Evolutionary conservation across 1,284 basidiomycete species (phyloP), one percentile per base, ranked within the genome.

Genomic region (Moesziomyces parantarcticus): DNA sequence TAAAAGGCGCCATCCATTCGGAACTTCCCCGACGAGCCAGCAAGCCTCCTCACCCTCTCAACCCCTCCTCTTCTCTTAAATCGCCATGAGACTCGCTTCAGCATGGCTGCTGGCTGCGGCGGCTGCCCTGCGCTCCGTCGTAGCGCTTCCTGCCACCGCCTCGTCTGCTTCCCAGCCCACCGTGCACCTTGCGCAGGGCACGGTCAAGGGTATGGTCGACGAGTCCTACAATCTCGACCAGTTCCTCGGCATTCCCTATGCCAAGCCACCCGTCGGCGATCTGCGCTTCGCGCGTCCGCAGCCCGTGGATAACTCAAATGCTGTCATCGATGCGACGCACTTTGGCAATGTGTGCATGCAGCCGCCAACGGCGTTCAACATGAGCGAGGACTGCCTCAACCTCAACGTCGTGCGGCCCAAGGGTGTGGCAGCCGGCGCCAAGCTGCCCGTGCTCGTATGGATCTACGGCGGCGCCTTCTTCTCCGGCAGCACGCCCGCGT

Each of bases 201-300:
- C 40, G 13, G 68, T 66, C 36, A 44, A 49, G 16, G 68, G 68
- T 29, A 44, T 47, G 20, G 40, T 48, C 34, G 63, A 62, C 26
- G 14, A 48, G 16, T 56, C 41, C 40, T 66, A 62, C 23, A 32
- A 49, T 1, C 39, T 72, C 14, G 68, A 72, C 11, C 58, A 60
- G 11, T 72, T 72, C 57, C 65, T 72, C 25, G 75, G 73, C 40
- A 72, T 77, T 26, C 75, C 75, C 13, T 77, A 52, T 34, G 75
- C 64, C 41, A 57, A 68, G 34, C 51, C 73, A 14, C 67, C 72
- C 20, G 51, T 64, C 1, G 63, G 61, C 20, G 21, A 68, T 0
- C 68, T 72, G 23, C 67, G 75, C 11, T 77, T 75, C 50, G 59
- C 66, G 41, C 61, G 58, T 26, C 59, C 75, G 4, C 41, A 47